These are phyloP conservation scores for Garcia nutans DNA, from an alignment of 345 rosid species.

Conservation along the genomic window DNA sequence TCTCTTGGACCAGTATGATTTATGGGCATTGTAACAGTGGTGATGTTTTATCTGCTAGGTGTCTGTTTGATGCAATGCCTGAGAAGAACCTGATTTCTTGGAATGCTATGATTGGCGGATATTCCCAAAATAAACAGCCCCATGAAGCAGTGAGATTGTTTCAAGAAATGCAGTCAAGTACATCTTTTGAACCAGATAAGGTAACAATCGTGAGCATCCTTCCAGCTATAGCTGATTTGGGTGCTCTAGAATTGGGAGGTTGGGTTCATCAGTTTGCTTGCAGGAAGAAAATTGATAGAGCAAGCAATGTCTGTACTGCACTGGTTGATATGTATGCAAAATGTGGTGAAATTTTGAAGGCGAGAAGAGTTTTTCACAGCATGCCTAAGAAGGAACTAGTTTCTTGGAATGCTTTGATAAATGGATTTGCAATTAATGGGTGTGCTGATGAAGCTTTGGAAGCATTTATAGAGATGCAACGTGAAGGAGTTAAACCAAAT, in stretches of 20 bases:
- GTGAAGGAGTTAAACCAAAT: constrained; percentile 51
- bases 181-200: constrained; percentile 55
- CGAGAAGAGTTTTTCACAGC: constrained; percentile 45
- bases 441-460: constrained; percentile 56
- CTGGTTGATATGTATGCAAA: constrained; percentile 83
- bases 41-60: constrained; percentile 51
- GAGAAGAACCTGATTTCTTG: constrained; percentile 64
- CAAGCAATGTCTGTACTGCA: constrained; percentile 56
- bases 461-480: constrained; percentile 47
- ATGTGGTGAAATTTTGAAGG: constrained; percentile 62
- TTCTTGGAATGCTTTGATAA: constrained; percentile 79
- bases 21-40: constrained; percentile 58
- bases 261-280: constrained; percentile 54
- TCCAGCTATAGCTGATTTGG: constrained; percentile 75
- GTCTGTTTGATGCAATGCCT: constrained; percentile 67
- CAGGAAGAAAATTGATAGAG: constrained; percentile 52
- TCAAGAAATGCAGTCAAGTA: constrained; percentile 54
- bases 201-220: constrained; percentile 64
- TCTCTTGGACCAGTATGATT: constrained; percentile 78
- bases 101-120: constrained; percentile 80
- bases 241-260: constrained; percentile 63
- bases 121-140: constrained; percentile 61
- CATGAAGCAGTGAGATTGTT: constrained; percentile 66
- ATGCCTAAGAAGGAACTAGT: constrained; percentile 46
- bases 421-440: constrained; percentile 73